Base-by-base conservation (phyloP, 768 basidiomycete species). In the Naganishia friedmannii region DNA sequence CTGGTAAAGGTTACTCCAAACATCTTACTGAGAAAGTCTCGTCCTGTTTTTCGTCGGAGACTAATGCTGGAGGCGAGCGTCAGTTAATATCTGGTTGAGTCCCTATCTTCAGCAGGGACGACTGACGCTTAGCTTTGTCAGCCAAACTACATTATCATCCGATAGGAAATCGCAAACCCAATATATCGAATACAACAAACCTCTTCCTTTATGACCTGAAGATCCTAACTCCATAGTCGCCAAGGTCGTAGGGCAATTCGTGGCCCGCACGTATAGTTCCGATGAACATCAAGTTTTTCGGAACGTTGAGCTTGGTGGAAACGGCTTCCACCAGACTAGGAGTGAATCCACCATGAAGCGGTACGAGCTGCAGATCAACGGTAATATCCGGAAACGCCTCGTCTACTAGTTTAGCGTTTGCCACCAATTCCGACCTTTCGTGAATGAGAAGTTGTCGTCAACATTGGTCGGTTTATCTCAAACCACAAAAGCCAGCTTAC, bases 341-440 rank as follows among this genome's bases (percentile, higher is more conserved):
- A 9, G 51, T 56, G 56, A 76, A 77, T 15, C 17, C 34, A 9
- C 71, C 71, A 19, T 69, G 69, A 29, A 58, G n/a, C 26, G 42
- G 42, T 17, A 88, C 86, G 6, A 74, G 71, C 32, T 71, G 70
- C 53, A 88, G 80, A 74, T 88, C 88, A 45, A 88, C 82, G 0
- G 88, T 88, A 13, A 87, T 85, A 68, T 86, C 84, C 0, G 88
- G 88, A 71, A 88, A 89, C 0, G 85, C 86, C 78, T 88, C 86
- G 69, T 88, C 86, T 34, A 87, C 77, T 65, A 87, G 87, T 76
- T 86, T 88, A 37, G 85, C 83, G 74, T 90, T 91, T 5, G 88
- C 88, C 76, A 88, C 89, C 73, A 91, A 79, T 74, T 91, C 90
- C 0, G 87, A 60, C 15, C 65, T 66, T 21, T 23, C 17, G 6